These are phyloP conservation scores for Gautieria morchelliformis DNA, from an alignment of 768 basidiomycete species.

Conservation along the genomic window DNA sequence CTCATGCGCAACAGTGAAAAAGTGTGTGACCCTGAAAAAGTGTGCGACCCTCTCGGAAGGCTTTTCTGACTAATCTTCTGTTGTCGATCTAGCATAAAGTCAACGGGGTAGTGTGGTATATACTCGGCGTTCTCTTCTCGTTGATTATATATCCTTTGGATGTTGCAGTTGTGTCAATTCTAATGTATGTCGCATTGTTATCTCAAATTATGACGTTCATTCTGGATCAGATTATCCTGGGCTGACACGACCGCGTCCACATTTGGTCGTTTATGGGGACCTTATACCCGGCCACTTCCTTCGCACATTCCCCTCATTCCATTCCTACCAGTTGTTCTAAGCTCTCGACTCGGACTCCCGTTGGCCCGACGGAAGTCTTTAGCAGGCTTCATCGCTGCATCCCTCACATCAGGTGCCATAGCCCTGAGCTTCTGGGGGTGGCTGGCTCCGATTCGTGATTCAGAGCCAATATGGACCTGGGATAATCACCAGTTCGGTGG, in stretches of 20 bases:
- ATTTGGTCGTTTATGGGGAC: conserved; percentile 76
- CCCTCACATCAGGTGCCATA: conserved; percentile 59
- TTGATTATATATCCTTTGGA: conserved; percentile 73
- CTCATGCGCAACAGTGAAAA: conserved; percentile 88
- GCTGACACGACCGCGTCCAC: conserved; percentile 93
- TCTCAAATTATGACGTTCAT: conserved; percentile 5
- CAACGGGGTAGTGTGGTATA: conserved; percentile 90
- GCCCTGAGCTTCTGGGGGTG: conserved; percentile 64
- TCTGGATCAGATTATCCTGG: conserved; percentile 70
- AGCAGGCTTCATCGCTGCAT: conserved; percentile 76
- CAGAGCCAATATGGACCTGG: conserved; percentile 45
- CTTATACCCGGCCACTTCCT: conserved; percentile 55
- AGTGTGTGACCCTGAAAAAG: too few species aligned
- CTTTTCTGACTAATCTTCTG: neutral
- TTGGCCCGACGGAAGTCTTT: conserved; percentile 77
- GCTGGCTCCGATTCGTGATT: conserved; percentile 38
- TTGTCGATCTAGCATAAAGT: conserved; percentile 39
- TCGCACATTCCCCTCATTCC: conserved; percentile 27
- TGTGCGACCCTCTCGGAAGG: neutral
- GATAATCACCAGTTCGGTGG: conserved; percentile 34
- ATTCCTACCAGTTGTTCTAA: conserved; percentile 19
- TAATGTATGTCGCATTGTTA: conserved; percentile 54
- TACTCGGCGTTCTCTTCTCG: conserved; percentile 74
- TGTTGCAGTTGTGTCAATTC: conserved; percentile 79
- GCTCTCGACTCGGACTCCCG: conserved; percentile 33